phyloP scores from a whole-genome alignment of 345 rosid species.

The Linum trigynum region DNA sequence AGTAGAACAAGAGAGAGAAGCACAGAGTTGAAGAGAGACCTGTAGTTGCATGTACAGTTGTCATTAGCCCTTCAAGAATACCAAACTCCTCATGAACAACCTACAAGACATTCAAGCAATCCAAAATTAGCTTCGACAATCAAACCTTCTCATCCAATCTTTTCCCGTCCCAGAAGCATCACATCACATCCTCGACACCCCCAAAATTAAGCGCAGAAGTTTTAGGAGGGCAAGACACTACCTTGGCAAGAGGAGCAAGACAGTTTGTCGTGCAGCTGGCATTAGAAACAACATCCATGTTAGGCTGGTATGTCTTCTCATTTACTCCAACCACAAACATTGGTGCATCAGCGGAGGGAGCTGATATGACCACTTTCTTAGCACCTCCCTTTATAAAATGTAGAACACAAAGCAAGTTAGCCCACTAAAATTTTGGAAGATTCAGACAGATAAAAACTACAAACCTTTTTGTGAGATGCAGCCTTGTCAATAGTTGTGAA shows the following conservation, averaged over 20 bases:
- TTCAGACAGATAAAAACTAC: background rate
- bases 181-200: background rate
- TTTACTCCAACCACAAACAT: conserved; percentile 99
- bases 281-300: conserved; percentile 93
- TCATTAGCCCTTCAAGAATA: conserved; percentile 93
- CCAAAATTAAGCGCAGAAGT: conserved; percentile 1
- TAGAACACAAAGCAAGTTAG: background rate
- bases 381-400: conserved; percentile 70
- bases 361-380: conserved; percentile 89
- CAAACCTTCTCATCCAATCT: background rate
- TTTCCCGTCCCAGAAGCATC: background rate
- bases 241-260: conserved; percentile 99
- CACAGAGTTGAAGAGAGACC: conserved; percentile 30
- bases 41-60: conserved; percentile 98
- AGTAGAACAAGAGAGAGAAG: conserved; percentile 3
- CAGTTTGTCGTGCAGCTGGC: conserved; percentile 99
- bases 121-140: background rate
- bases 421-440: background rate
- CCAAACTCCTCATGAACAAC: conserved; percentile 98
- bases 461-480: conserved; percentile 70
- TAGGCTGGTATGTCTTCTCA: conserved; percentile 69
- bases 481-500: conserved; percentile 89
- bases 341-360: conserved; percentile 99
- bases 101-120: conserved; percentile 23
- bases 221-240: conserved; percentile 18